Percentiles rank a stretch among this genome's conserved stretches.
Evolutionary conservation across 2,329 filamentous ascomycete species (phyloP).

Genomic region (Trichoderma koningiopsis): DNA sequence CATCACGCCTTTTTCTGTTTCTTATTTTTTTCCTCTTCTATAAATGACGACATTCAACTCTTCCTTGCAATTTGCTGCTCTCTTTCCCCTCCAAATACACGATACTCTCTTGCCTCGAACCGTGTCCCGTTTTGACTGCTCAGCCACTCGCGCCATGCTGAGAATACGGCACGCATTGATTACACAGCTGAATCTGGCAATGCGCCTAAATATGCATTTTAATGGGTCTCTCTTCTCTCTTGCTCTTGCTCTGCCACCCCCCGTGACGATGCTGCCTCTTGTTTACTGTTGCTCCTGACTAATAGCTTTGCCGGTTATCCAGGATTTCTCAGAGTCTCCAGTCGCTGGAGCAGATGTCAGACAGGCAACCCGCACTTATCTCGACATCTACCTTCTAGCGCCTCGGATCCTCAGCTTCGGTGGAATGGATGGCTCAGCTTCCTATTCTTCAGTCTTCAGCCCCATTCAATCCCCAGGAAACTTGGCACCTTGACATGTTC

Average conservation of each 20-base stretch:
- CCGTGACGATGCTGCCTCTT: neutral
- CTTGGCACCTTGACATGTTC: neutral
- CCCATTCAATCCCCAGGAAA: neutral
- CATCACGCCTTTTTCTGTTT: neutral
- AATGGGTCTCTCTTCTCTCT: neutral
- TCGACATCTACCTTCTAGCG: neutral
- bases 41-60: neutral
- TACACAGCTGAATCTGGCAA: neutral
- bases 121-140: neutral
- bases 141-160: neutral
- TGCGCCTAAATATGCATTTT: neutral
- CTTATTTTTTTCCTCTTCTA: neutral
- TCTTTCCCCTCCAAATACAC: neutral
- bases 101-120: neutral
- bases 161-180: neutral
- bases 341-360: neutral
- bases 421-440: neutral
- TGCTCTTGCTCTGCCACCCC: neutral
- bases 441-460: neutral
- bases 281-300: neutral
- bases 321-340: neutral
- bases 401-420: neutral
- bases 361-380: neutral
- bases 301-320: neutral
- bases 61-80: no score